Percentiles rank a stretch among this genome's conserved stretches.
Evolutionary conservation across 805 yeast species (phyloP).

Genomic region (Ogataea paraovalis): DNA sequence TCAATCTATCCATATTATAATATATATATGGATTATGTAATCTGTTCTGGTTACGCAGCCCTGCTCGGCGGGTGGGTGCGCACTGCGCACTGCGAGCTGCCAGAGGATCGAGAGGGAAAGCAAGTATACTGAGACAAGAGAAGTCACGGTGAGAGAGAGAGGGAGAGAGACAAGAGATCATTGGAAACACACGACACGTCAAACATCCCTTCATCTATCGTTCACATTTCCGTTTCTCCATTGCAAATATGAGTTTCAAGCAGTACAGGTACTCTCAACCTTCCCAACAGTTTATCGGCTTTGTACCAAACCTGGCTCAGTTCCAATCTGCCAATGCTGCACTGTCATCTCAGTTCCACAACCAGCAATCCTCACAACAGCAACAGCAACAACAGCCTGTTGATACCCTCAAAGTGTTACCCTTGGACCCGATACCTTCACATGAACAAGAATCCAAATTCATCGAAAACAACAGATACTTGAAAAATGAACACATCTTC

Average conservation of each 20-base stretch:
- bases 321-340: not conserved
- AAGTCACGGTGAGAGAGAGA: no score
- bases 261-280: not conserved
- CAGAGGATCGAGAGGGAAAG: not conserved
- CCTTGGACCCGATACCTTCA: slow-evolving; percentile 30
- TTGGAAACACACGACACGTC: no score
- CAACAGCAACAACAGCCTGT: not conserved
- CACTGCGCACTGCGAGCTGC: no score
- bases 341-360: not conserved
- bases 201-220: no score
- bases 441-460: slow-evolving; percentile 33
- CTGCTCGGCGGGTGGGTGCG: no score
- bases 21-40: no score
- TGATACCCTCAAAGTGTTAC: slow-evolving; percentile 20
- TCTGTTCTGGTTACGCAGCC: no score
- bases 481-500: slow-evolving; percentile 29
- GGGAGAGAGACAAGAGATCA: no score
- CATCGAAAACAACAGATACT: slow-evolving; percentile 26
- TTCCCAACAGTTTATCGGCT: not conserved
- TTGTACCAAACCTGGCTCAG: not conserved
- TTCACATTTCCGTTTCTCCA: not conserved
- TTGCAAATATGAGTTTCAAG: slow-evolving; percentile 1
- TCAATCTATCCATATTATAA: no score
- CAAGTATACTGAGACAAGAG: no score
- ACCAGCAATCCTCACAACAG: not conserved